Percentiles rank a stretch among this genome's conserved stretches.
phyloP scores from a whole-genome alignment of 1,284 basidiomycete species.

The Sporisorium graminicola region DNA sequence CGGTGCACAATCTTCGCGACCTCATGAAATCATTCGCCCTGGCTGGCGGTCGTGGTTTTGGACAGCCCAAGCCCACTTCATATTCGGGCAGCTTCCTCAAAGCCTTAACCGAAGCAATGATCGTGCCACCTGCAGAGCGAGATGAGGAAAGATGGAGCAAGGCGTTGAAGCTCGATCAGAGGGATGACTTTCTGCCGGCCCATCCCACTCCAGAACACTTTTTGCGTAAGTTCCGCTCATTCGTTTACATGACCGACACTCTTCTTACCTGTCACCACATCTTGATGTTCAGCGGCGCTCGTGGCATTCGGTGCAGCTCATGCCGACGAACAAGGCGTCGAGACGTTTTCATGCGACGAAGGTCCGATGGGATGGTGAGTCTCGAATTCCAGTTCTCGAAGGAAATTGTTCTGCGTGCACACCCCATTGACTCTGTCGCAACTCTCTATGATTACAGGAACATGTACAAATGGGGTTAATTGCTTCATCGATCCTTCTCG shows the following conservation, averaged over 20 bases:
- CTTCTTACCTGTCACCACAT: background rate
- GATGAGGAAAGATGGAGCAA: slow-evolving; percentile 36
- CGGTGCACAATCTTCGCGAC: slow-evolving; percentile 62
- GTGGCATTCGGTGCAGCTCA: slow-evolving; percentile 45
- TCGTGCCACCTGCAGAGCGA: slow-evolving; percentile 8
- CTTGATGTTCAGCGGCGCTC: slow-evolving; percentile 23
- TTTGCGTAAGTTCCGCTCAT: slow-evolving; percentile 39
- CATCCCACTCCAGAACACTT: slow-evolving; percentile 57
- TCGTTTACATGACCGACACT: background rate
- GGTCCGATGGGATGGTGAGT: slow-evolving; percentile 55
- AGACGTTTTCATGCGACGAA: slow-evolving; percentile 38
- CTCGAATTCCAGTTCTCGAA: background rate
- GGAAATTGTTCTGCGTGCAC: background rate
- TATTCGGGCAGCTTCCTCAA: slow-evolving; percentile 36
- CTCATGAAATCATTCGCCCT: slow-evolving; percentile 23
- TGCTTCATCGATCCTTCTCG: slow-evolving; percentile 24
- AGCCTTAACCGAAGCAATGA: slow-evolving; percentile 44
- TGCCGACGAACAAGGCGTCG: slow-evolving; percentile 40
- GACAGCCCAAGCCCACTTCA: slow-evolving; percentile 3
- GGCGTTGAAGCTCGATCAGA: slow-evolving; percentile 30
- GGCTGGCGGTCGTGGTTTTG: slow-evolving; percentile 14
- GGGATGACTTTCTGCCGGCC: slow-evolving; percentile 28
- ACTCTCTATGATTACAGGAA: slow-evolving; percentile 49
- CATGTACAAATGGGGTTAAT: slow-evolving; percentile 59
- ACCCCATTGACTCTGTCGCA: background rate